A percentile compares a stretch with the other conserved stretches of the same genome.
These are phyloP conservation scores for Nematocida homosporus DNA, from an alignment of 371 early-diverging fungal genomes.

Conservation along the genomic window DNA sequence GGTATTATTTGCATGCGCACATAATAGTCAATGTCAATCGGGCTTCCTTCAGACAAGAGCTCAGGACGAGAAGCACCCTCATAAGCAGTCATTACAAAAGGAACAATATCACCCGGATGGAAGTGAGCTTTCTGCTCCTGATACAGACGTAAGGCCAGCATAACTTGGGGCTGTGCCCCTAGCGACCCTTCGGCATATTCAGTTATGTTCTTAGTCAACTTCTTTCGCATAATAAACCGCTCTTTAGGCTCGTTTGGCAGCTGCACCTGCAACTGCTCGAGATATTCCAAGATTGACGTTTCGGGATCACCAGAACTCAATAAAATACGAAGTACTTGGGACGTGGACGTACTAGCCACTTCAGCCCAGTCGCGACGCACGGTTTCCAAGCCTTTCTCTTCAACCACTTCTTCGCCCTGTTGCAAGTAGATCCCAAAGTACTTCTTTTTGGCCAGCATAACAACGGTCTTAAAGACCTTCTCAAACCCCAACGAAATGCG, in stretches of 20 bases:
- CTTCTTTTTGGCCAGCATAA: slow-evolving; percentile 97
- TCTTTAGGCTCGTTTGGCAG: slow-evolving; percentile 72
- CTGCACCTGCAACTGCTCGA: slow-evolving; percentile 71
- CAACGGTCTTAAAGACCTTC: slow-evolving; percentile 81
- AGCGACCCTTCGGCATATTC: slow-evolving; percentile 75
- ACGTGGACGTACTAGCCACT: slow-evolving; percentile 78
- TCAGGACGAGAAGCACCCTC: slow-evolving; percentile 77
- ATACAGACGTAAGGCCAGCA: slow-evolving; percentile 81
- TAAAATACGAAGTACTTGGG: slow-evolving; percentile 69
- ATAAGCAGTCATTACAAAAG: slow-evolving; percentile 81
- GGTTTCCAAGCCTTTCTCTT: slow-evolving; percentile 93
- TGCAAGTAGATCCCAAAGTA: slow-evolving; percentile 81
- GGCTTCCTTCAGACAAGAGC: slow-evolving; percentile 70
- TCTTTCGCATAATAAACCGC: slow-evolving; percentile 79
- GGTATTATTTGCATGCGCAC: slow-evolving; percentile 88
- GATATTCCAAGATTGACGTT: slow-evolving; percentile 44
- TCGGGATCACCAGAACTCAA: slow-evolving; percentile 24
- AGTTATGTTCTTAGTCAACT: slow-evolving; percentile 82
- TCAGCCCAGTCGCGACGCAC: slow-evolving; percentile 96
- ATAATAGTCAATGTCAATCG: slow-evolving; percentile 85
- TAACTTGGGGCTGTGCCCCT: slow-evolving; percentile 85
- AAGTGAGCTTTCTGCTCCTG: slow-evolving; percentile 71
- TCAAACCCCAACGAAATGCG: slow-evolving; percentile 93
- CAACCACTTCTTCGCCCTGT: slow-evolving; percentile 69
- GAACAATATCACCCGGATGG: slow-evolving; percentile 82